These are phyloP conservation scores for Zhuliangozyma parablackwelliae DNA, from an alignment of 1,139 yeast species.

Conservation along the genomic window DNA sequence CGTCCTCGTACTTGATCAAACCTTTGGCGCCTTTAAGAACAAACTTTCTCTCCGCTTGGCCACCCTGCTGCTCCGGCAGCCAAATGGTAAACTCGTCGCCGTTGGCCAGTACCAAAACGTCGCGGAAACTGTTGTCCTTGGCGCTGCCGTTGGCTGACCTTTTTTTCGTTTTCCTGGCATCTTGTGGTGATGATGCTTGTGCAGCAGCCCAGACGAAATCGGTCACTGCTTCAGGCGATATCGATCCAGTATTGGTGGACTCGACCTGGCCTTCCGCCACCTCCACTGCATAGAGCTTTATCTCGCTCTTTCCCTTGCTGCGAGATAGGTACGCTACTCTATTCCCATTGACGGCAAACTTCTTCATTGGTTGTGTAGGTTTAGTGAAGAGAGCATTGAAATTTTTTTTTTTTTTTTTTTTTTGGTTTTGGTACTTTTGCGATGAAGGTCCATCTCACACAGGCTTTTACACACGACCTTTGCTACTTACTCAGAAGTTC, in stretches of 20 bases:
- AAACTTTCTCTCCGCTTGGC: too few species aligned
- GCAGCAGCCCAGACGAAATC: conserved; percentile 14
- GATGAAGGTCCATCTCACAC: too few species aligned
- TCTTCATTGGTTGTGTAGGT: not conserved
- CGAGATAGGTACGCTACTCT: conserved; percentile 24
- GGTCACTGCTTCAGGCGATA: conserved; percentile 15
- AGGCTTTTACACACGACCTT: too few species aligned
- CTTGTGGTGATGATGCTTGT: conserved; percentile 4
- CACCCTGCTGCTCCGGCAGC: too few species aligned
- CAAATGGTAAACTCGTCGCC: too few species aligned
- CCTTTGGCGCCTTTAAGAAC: too few species aligned
- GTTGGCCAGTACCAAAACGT: too few species aligned
- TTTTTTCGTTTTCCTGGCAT: conserved; percentile 12
- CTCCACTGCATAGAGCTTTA: conserved; percentile 22
- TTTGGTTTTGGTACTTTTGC: not conserved
- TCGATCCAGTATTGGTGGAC: conserved; percentile 3
- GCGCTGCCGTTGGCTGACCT: conserved; percentile 5
- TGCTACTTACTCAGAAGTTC: conserved; percentile 45
- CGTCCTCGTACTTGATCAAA: conserved; percentile 1
- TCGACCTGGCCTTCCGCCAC: conserved; percentile 8
- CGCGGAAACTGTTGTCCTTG: not conserved
- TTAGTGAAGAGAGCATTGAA: not conserved
- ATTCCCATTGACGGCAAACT: conserved; percentile 10
- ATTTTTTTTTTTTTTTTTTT: conserved; percentile 4
- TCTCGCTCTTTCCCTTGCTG: conserved; percentile 26